A percentile compares a stretch with the other conserved stretches of the same genome.
These are phyloP conservation scores for Candida boidinii DNA, from an alignment of 805 yeast species.

Conservation along the genomic window DNA sequence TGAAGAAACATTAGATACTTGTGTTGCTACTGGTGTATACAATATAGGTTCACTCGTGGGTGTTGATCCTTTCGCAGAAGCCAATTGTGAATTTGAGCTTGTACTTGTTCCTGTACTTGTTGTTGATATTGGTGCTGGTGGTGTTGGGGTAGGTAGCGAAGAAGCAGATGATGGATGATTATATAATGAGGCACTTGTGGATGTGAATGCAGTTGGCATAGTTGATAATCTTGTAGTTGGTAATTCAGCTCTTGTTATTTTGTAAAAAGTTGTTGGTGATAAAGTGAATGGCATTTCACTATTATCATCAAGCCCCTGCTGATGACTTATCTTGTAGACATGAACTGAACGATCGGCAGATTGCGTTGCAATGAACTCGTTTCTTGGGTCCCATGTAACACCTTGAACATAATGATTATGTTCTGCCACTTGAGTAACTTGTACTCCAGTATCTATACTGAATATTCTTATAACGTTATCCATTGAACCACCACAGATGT, in stretches of 20 bases:
- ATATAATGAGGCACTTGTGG: conserved; percentile 7
- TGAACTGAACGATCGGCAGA: conserved; percentile 82
- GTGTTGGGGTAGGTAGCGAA: not conserved
- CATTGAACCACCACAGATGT: conserved; percentile 83
- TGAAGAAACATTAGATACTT: too few relatives aligned
- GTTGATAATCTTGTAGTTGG: conserved; percentile 27
- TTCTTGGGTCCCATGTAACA: conserved; percentile 88
- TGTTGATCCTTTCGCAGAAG: not conserved
- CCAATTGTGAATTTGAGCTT: conserved; percentile 1
- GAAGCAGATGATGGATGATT: conserved; percentile 1
- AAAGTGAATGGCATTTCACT: conserved; percentile 12
- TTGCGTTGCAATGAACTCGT: conserved; percentile 74
- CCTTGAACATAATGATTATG: conserved; percentile 94
- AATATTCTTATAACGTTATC: conserved; percentile 76
- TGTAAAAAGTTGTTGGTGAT: conserved; percentile 35
- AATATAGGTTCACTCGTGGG: not conserved
- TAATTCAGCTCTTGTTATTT: conserved; percentile 48
- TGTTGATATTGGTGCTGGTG: conserved; percentile 1
- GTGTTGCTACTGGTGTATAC: too few relatives aligned
- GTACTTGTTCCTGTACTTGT: conserved; percentile 2
- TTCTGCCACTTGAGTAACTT: conserved; percentile 52
- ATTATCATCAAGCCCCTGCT: too few relatives aligned
- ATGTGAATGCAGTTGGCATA: conserved; percentile 3
- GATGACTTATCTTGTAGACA: conserved; percentile 47
- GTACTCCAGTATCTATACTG: conserved; percentile 45